Base-by-base conservation (phyloP, 306 rosid species). In the Nissolia schottii region DNA sequence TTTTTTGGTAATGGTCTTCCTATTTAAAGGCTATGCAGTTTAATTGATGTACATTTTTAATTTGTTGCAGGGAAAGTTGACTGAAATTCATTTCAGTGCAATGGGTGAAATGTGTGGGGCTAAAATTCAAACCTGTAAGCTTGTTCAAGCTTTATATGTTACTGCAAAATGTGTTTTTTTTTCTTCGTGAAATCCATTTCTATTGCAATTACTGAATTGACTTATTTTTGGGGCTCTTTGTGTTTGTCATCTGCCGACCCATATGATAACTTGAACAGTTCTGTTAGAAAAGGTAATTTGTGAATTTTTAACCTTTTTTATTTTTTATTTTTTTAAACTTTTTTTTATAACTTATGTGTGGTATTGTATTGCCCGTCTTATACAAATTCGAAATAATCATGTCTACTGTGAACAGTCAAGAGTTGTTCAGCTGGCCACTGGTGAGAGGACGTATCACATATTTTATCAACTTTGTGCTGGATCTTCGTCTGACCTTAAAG, bases 391-490 rank as follows among this genome's bases (percentile, higher is more conserved):
- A 79, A 48, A 37, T 78, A 49, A 34, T 57, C 35, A 7, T 71
- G 59, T 78, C 74, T 85, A 35, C 59, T 79, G 24, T 85, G 89
- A 73, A 74, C 97, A 95, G 99, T 89, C 99, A 20, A 88, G 99
- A 87, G 93, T 91, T 46, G 90, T 81, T 74, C 89, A 85, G 81
- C 72, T 89, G 70, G 83, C 76, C 73, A 70, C 53, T 78, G 88
- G 93, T 40, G 97, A 91, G 83, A 82, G 99, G 84, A 88, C 97
- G 14, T 95, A 77, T 83, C 91, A 95, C 75, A 71, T 95, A 82
- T 89, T 95, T 75, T 95, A 95, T 79, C 99, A 95, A 86, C 96
- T 95, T 64, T 95, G 99, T 83, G 91, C 97, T 79, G 97, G 97
- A 40, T 89, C 96, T 49, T 71, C 97, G 51, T 48, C 87, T 67